Evolutionary conservation across 805 yeast genomes (phyloP).

Genomic region (Cyberlindnera mycetangii): DNA sequence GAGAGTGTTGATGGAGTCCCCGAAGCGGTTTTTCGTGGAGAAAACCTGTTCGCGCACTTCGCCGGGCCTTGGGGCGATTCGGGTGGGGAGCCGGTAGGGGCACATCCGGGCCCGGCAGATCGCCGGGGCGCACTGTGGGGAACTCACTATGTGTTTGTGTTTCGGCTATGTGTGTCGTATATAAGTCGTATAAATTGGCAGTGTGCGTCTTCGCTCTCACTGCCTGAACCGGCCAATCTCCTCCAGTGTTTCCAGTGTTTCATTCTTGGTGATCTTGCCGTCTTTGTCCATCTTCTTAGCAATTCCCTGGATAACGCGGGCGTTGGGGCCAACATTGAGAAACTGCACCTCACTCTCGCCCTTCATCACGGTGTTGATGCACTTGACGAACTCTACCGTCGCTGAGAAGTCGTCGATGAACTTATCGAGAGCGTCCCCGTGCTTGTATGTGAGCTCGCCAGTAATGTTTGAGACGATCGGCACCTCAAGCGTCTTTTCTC

Average conservation of each 20-base stretch:
- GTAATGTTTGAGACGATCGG: conserved; percentile 40
- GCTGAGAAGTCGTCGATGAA: conserved; percentile 38
- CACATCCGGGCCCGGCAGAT: background rate
- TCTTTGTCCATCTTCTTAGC: conserved; percentile 15
- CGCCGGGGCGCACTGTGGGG: background rate
- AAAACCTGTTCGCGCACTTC: background rate
- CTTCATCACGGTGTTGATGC: conserved; percentile 28
- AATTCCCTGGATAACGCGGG: conserved; percentile 19
- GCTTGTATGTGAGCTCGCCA: conserved; percentile 28
- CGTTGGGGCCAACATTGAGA: conserved; percentile 27
- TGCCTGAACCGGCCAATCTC: conserved; percentile 6
- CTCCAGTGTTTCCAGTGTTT: conserved; percentile 10
- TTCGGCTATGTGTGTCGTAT: background rate
- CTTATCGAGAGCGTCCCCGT: conserved; percentile 29
- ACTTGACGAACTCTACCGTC: conserved; percentile 43
- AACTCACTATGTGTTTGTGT: background rate
- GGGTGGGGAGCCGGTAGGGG: background rate
- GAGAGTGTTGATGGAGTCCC: background rate
- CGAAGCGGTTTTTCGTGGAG: background rate
- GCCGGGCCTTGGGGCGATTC: background rate
- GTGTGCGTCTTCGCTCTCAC: background rate
- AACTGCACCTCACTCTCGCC: conserved; percentile 9
- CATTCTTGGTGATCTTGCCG: conserved; percentile 7
- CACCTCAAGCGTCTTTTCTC: conserved; percentile 18
- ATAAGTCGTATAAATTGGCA: background rate